Percentiles rank a stretch among this genome's conserved stretches.
Evolutionary conservation across 2,329 filamentous ascomycete species (phyloP).

Genomic region (Fusarium sp.): DNA sequence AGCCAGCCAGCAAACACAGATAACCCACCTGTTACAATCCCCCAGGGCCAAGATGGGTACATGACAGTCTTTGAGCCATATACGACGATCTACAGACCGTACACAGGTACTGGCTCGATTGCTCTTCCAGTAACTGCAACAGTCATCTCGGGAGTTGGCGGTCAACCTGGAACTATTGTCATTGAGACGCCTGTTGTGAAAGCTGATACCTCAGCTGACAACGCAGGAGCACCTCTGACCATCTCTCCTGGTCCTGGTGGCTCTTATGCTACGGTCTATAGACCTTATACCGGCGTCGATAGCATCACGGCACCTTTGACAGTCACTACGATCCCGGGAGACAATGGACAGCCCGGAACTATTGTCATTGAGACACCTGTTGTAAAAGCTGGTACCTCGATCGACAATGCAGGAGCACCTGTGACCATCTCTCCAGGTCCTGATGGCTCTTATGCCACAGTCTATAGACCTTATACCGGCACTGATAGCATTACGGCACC

Average conservation of each 20-base stretch:
- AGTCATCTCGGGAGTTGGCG: constrained; percentile 1
- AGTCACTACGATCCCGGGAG: neutral
- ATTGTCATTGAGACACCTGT: neutral
- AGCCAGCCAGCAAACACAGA: neutral
- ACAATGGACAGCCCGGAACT: neutral
- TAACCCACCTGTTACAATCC: constrained; percentile 19
- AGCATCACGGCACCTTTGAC: neutral
- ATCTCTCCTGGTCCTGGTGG: neutral
- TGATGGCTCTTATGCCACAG: neutral
- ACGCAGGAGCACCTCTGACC: neutral
- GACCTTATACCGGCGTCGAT: neutral
- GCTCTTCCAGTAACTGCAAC: neutral
- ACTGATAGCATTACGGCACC: neutral
- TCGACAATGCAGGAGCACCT: neutral
- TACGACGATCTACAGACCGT: neutral
- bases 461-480: neutral
- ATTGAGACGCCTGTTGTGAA: neutral
- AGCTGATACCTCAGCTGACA: too few relatives aligned
- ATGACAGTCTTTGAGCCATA: constrained; percentile 29
- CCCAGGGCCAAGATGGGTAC: constrained; percentile 32
- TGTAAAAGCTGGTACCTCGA: too few relatives aligned
- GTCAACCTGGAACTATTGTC: constrained; percentile 19
- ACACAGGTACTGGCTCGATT: neutral
- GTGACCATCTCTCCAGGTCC: neutral
- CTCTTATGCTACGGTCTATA: neutral